Evolutionary conservation across 169 alveolate genomes (phyloP), one percentile per base, ranked within the genome.

Genomic region (Babesia divergens): DNA sequence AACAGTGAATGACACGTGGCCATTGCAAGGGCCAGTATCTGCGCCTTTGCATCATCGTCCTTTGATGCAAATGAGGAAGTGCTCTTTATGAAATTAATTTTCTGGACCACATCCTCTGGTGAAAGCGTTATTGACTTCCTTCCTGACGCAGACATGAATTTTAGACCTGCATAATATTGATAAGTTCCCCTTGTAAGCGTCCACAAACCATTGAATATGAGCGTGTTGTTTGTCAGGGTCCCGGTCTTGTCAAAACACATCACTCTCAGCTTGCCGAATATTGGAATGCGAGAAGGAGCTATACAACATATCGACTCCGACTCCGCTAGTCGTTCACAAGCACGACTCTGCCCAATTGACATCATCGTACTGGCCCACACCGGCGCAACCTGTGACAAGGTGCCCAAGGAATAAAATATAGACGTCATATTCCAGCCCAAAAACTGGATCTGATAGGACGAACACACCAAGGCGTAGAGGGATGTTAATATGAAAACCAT

Each of bases 181-280:
- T n/a, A n/a, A n/a, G n/a, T n/a, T n/a, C n/a, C n/a, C n/a, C n/a
- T n/a, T n/a, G n/a, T n/a, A n/a, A 55, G 59, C 51, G 62, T 85
- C 11, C 59, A 50, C 31, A 51, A 62, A 3, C 95, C 95, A 56
- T 84, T 66, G 66, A 91, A 92, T 54, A 84, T 91, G 35, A 97
- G 89, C 47, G 91, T 92, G 84, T 95, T 97, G 82, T 94, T 96
- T 9, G 99, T 97, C 40, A 97, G 65, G 16, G 99, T 97, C 11
- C 99, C 99, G 20, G 99, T 97, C 88, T 97, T 97, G 84, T 97
- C 99, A 84, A 97, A 97, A 51, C 96, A 95, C 83, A 96, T 88
- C 44, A 94, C 88, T 34, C 97, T 83, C 7, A 97, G 93, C 76
- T 96, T 96, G 9, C 99, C 99, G 49, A 98, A 95, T 2, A 96